These are phyloP conservation scores for Kwoniella heveanensis DNA, from an alignment of 768 basidiomycete genomes.

Conservation along the genomic window DNA sequence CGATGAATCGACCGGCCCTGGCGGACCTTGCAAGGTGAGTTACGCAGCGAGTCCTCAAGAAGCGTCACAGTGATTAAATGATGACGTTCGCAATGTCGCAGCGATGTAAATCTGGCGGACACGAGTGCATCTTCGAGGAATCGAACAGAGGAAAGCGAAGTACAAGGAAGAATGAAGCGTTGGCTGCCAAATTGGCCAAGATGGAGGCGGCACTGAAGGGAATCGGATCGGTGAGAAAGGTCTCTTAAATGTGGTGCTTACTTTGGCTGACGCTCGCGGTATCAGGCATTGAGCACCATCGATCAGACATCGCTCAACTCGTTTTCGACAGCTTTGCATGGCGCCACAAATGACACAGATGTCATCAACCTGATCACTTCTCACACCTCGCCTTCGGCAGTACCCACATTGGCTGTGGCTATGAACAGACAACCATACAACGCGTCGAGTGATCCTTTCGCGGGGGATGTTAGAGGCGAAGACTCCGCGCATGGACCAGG, in stretches of 20 bases:
- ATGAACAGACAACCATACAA: constrained; percentile 41
- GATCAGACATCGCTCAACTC: constrained; percentile 48
- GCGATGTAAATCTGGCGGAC: constrained; percentile 53
- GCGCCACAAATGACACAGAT: constrained; percentile 37
- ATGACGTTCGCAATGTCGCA: constrained; percentile 4
- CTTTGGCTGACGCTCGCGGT: background rate
- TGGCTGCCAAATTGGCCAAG: constrained; percentile 40
- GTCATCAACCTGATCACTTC: constrained; percentile 49
- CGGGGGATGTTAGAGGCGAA: constrained; percentile 33
- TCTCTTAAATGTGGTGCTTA: constrained; percentile 23
- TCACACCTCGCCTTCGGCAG: constrained; percentile 40
- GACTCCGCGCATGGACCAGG: constrained; percentile 20
- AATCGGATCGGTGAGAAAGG: constrained; percentile 43
- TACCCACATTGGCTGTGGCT: constrained; percentile 43
- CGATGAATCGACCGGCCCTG: constrained; percentile 41
- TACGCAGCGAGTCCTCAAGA: background rate
- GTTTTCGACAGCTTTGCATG: constrained; percentile 45
- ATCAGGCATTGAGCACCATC: constrained; percentile 39
- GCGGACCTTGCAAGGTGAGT: constrained; percentile 51
- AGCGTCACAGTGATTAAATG: background rate
- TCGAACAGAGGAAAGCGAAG: constrained; percentile 91
- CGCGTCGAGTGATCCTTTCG: constrained; percentile 19
- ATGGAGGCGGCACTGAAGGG: constrained; percentile 47
- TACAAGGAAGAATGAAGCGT: constrained; percentile 50
- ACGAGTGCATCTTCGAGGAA: constrained; percentile 96